Conservation (phyloP, 352 stramenopile genomes). For the Phytophthora hybrid region DNA sequence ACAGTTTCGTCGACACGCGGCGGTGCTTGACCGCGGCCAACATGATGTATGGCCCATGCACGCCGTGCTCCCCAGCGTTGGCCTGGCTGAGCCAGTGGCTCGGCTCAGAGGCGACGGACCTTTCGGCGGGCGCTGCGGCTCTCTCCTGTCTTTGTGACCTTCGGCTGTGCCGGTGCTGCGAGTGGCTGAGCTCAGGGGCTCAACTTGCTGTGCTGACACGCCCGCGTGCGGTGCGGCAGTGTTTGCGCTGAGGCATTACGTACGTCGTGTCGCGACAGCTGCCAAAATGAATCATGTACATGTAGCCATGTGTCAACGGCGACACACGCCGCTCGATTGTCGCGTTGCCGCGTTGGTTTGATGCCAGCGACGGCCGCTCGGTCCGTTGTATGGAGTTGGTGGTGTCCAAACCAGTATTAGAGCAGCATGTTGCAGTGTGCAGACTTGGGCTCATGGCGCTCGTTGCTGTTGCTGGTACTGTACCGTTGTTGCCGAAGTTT, state of each 20-base stretch:
- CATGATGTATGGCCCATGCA: no score
- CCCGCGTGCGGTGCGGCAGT: not conserved
- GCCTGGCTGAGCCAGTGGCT: not conserved
- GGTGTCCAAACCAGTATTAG: no score
- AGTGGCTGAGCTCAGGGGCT: not conserved
- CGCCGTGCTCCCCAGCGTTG: not conserved
- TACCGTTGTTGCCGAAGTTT: not conserved
- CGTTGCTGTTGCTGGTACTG: slow-evolving; percentile 3
- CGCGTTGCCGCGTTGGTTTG: not conserved
- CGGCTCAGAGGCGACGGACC: not conserved
- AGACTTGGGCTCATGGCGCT: slow-evolving; percentile 1
- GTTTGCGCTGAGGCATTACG: not conserved
- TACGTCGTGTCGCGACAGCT: not conserved
- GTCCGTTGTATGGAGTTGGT: not conserved
- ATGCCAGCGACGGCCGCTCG: not conserved
- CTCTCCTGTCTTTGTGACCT: not conserved
- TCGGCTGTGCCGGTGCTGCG: not conserved
- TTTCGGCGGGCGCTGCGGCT: not conserved
- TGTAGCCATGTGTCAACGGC: slow-evolving; percentile 1
- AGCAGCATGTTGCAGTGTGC: not conserved
- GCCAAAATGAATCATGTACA: slow-evolving; percentile 1
- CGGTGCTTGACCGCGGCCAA: slow-evolving; percentile 2
- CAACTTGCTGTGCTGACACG: not conserved
- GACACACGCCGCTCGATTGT: not conserved
- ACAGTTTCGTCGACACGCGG: slow-evolving; percentile 22